Evolutionary conservation across 176 grass and related monocot genomes (phyloP), one percentile per base, ranked within the genome.

Genomic region (Carex scoparia): DNA sequence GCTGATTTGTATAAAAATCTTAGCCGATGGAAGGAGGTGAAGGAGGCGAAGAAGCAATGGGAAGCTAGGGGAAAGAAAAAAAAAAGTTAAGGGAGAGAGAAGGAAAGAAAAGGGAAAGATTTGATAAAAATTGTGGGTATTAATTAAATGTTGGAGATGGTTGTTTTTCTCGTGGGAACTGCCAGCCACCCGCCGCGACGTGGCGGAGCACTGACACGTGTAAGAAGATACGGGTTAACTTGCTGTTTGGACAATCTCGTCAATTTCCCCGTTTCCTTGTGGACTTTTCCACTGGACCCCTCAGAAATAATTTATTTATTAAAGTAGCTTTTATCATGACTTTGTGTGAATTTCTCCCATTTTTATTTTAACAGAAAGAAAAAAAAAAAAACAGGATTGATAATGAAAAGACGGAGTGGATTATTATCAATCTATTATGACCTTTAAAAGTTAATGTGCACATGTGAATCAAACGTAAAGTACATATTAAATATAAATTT

Each of bases 141-240:
- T 40, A 81, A 72, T 61, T 61, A 7, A 61, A 30, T 64, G 23
- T 40, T 33, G 66, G 49, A 76, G 31, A 58, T 49, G 87, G 72
- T 66, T 66, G 87, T 63, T 77, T 79, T 70, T 64, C 55, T 83
- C 64, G 78, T 76, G 80, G 77, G 77, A 16, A 42, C 11, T 70
- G 58, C 68, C 1, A 55, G 28, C 73, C 31, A 31, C 74, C 5
- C 51, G 84, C 16, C 30, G 79, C 85, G 82, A 92, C 73, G 79
- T 87, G 66, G 81, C 81, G 53, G 58, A 57, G 27, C 1, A 3
- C 0, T 46, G 86, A 86, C 88, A 88, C 93, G 87, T 92, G 89
- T 92, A 42, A 40, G 0, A 7, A 85, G 10, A 55, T 8, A 2
- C 33, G 27, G 59, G 57, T 35, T 59, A 42, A 42, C 57, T 33